These are phyloP conservation scores for Kondoa malvinella DNA, from an alignment of 768 basidiomycete genomes.

Conservation along the genomic window DNA sequence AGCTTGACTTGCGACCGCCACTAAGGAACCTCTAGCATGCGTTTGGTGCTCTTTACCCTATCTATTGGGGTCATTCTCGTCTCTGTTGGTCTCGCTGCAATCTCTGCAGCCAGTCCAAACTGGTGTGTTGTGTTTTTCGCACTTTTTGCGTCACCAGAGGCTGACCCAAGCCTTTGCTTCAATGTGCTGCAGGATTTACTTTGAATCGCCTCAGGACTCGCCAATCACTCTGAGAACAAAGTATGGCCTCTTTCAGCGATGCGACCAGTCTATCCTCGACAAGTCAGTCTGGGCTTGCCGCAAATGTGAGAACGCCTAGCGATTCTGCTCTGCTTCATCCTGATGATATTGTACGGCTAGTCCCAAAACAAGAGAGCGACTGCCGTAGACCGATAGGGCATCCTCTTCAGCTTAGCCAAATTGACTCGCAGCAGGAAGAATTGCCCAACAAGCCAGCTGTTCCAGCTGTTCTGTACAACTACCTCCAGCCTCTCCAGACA, in stretches of 20 bases:
- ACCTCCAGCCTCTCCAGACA: not conserved
- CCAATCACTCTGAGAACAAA: not conserved
- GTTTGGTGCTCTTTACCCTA: not conserved
- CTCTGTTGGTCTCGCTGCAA: not conserved
- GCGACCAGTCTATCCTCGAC: not conserved
- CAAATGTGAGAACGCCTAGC: not conserved
- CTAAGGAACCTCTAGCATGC: not conserved
- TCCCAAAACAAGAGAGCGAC: not conserved
- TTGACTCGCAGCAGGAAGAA: not conserved
- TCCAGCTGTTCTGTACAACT: not conserved
- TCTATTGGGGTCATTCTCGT: not conserved
- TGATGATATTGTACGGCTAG: not conserved
- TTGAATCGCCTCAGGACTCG: not conserved
- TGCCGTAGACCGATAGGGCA: not conserved
- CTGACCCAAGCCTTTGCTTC: not conserved
- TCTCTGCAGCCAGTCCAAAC: not conserved
- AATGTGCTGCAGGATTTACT: not conserved
- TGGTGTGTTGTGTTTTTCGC: not conserved
- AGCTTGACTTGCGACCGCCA: conserved; percentile 25
- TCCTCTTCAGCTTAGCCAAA: not conserved
- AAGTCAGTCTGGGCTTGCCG: not conserved
- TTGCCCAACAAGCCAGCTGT: not conserved
- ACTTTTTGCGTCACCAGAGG: too few relatives aligned
- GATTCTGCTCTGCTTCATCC: not conserved
- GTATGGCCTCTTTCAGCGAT: conserved; percentile 4